Conservation (phyloP, 1,139 yeast species). For the Blastobotrys serpentis region DNA sequence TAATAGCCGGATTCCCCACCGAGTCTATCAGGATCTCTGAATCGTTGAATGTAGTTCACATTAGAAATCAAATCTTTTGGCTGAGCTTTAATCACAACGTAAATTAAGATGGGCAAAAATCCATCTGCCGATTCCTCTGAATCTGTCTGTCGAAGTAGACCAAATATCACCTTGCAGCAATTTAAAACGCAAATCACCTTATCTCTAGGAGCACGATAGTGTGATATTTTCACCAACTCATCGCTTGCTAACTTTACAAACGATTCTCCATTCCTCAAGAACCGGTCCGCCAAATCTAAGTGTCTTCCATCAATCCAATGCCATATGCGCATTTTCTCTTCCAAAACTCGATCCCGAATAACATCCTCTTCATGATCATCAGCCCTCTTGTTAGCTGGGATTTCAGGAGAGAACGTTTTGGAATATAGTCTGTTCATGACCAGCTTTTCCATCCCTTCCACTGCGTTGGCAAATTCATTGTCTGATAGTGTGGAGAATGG, state of each 20-base stretch:
- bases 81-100: slow-evolving; percentile 69
- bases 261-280: slow-evolving; percentile 49
- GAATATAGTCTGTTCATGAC: slow-evolving; percentile 83
- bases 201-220: slow-evolving; percentile 90
- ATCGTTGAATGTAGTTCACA: slow-evolving; percentile 79
- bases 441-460: slow-evolving; percentile 90
- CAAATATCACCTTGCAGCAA: slow-evolving; percentile 89
- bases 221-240: slow-evolving; percentile 70
- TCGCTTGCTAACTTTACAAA: slow-evolving; percentile 69
- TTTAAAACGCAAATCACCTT: slow-evolving; percentile 88
- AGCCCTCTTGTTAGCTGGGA: slow-evolving; percentile 47
- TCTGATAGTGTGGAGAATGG: slow-evolving; percentile 73
- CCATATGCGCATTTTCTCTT: slow-evolving; percentile 60
- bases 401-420: slow-evolving; percentile 78
- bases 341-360: slow-evolving; percentile 56
- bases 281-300: slow-evolving; percentile 64
- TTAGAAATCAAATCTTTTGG: slow-evolving; percentile 68
- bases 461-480: slow-evolving; percentile 64
- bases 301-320: slow-evolving; percentile 78
- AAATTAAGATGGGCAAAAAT: slow-evolving; percentile 82
- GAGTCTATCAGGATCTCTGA: slow-evolving; percentile 70
- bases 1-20: slow-evolving; percentile 89
- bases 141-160: slow-evolving; percentile 66
- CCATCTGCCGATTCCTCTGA: slow-evolving; percentile 87
- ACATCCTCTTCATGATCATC: slow-evolving; percentile 62